Conservation (phyloP, 2,329 filamentous ascomycete genomes). For the Aspergillus ustus region DNA sequence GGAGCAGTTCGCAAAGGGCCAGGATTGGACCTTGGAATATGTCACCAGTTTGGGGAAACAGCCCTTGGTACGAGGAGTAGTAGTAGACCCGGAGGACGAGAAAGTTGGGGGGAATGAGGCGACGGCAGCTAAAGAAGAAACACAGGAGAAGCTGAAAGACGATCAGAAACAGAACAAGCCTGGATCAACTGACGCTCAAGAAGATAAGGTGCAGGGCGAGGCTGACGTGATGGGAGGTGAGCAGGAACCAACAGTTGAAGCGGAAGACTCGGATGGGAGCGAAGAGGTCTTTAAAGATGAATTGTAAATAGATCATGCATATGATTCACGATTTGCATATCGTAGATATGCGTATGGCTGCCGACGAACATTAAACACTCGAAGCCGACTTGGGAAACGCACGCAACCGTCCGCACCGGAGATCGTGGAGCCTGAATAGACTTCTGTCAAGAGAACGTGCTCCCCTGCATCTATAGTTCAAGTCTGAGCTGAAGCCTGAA, state of each 20-base stretch:
- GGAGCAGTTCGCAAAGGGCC: constrained; percentile 69
- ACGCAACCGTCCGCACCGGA: not conserved
- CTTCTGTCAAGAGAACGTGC: constrained; percentile 8
- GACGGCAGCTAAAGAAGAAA: constrained; percentile 17
- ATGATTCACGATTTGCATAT: constrained; percentile 9
- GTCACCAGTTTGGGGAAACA: constrained; percentile 69
- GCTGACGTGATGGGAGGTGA: constrained; percentile 18
- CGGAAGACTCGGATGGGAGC: constrained; percentile 34
- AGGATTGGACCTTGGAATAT: constrained; percentile 80
- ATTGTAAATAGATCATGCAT: constrained; percentile 28
- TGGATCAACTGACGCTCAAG: constrained; percentile 2
- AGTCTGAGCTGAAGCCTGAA: not conserved
- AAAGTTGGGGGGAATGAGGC: constrained; percentile 42
- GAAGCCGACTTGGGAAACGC: not conserved
- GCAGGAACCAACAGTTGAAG: constrained; percentile 8
- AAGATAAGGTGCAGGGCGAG: constrained; percentile 14
- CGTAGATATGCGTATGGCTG: not conserved
- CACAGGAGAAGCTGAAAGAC: not conserved
- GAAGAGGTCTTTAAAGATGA: constrained; percentile 48
- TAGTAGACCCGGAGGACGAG: constrained; percentile 66
- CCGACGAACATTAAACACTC: not conserved
- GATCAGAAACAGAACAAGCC: not conserved
- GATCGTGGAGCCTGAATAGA: constrained; percentile 2
- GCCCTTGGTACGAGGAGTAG: constrained; percentile 69
- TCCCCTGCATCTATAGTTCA: not conserved